Evolutionary conservation across 495 filamentous ascomycete genomes (phyloP).

Genomic region (Bombardia bombarda): DNA sequence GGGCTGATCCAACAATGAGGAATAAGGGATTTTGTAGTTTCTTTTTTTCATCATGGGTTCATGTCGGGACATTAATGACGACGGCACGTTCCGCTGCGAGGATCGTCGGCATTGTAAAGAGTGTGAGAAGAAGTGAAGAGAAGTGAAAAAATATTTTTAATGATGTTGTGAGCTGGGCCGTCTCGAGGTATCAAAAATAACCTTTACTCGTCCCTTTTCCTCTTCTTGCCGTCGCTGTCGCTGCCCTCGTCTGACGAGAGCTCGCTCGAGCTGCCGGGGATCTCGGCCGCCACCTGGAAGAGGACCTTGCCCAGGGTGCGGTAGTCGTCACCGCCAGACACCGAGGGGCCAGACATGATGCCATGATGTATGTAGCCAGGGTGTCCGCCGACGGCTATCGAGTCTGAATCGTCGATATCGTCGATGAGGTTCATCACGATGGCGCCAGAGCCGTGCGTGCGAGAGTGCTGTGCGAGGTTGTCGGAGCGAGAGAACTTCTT

Average conservation of each 20-base stretch:
- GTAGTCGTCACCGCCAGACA: constrained; percentile 51
- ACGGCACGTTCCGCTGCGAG: constrained; percentile 27
- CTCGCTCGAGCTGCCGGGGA: constrained; percentile 51
- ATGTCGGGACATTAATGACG: constrained; percentile 29
- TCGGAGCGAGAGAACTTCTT: constrained; percentile 99
- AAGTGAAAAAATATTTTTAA: too few relatives aligned
- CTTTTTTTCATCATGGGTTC: constrained; percentile 28
- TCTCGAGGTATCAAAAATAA: background rate
- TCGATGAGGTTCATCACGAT: constrained; percentile 85
- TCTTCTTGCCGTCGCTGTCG: constrained; percentile 59
- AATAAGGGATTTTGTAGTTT: too few relatives aligned
- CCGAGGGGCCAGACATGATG: constrained; percentile 16
- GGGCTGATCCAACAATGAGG: constrained; percentile 14
- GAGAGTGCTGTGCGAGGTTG: constrained; percentile 91
- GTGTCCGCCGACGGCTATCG: constrained; percentile 13
- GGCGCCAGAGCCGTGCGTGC: constrained; percentile 85
- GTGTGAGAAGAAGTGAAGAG: constrained; percentile 29
- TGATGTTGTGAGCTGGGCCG: background rate
- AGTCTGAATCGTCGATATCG: constrained; percentile 55
- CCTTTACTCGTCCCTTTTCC: constrained; percentile 55
- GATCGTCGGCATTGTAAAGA: constrained; percentile 27
- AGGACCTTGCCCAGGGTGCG: constrained; percentile 61
- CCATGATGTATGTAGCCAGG: constrained; percentile 12
- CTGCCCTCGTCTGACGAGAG: constrained; percentile 46
- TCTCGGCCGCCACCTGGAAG: constrained; percentile 65